Conservation (phyloP, 108 stramenopile genomes). For the Nitzschia putrida region DNA sequence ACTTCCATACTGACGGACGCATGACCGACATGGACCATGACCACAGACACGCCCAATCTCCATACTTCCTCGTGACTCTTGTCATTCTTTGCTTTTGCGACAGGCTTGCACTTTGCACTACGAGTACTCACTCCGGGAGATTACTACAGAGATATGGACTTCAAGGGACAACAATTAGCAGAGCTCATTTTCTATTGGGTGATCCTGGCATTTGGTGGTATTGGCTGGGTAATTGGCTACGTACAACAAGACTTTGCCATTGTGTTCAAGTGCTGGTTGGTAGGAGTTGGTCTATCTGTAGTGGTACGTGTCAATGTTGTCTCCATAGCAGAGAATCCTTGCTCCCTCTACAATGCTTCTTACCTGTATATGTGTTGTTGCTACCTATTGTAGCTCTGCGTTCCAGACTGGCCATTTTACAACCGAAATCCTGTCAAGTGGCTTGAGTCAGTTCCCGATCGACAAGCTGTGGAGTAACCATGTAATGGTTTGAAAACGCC, state of each 20-base stretch:
- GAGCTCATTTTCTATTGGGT: conserved; percentile 86
- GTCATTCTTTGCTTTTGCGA: not conserved
- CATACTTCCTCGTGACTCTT: not conserved
- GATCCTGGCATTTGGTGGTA: conserved; percentile 72
- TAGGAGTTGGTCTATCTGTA: conserved; percentile 71
- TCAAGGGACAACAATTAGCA: conserved; percentile 83
- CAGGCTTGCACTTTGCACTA: not conserved
- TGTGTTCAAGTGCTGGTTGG: conserved; percentile 84
- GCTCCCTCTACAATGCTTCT: not conserved
- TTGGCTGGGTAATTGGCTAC: conserved; percentile 89
- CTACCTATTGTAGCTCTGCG: conserved; percentile 59
- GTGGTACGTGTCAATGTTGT: conserved; percentile 44
- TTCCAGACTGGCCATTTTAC: conserved; percentile 90
- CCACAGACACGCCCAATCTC: too few relatives aligned
- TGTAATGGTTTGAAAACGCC: too few relatives aligned
- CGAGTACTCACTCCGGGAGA: not conserved
- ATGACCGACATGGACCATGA: too few relatives aligned
- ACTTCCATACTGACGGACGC: too few relatives aligned
- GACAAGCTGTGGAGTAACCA: conserved; percentile 39
- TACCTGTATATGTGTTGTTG: conserved; percentile 13
- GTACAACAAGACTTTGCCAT: conserved; percentile 83
- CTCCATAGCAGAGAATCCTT: not conserved
- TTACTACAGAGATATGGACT: conserved; percentile 58
- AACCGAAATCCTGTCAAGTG: conserved; percentile 88
- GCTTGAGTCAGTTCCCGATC: conserved; percentile 82